Evolutionary conservation across 2,329 filamentous ascomycete genomes (phyloP).

Genomic region (Xylaria sp.): DNA sequence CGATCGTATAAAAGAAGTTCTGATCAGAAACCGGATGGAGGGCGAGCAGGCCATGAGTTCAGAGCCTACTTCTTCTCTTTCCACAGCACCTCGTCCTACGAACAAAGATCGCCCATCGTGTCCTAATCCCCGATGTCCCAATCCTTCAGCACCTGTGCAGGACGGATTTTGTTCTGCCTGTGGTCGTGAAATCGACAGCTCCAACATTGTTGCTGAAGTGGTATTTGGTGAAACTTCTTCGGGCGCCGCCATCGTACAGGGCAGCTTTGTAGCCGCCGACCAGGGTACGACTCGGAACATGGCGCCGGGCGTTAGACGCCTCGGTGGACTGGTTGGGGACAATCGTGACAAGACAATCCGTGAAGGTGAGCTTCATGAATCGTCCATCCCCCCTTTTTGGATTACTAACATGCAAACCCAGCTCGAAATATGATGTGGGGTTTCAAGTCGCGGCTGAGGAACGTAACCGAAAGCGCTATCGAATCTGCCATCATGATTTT

Average conservation of each 20-base stretch:
- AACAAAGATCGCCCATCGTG: conserved; percentile 46
- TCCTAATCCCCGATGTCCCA: conserved; percentile 65
- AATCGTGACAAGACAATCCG: conserved; percentile 65
- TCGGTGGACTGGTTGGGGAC: conserved; percentile 60
- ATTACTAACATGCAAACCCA: conserved; percentile 19
- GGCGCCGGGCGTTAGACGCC: conserved; percentile 65
- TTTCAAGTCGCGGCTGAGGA: conserved; percentile 62
- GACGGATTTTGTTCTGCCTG: conserved; percentile 81
- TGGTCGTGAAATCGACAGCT: conserved; percentile 82
- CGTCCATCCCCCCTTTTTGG: background rate
- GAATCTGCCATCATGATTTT: conserved; percentile 75
- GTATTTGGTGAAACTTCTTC: conserved; percentile 86
- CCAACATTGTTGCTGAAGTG: conserved; percentile 90
- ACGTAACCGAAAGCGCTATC: conserved; percentile 65
- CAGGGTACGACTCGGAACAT: conserved; percentile 78
- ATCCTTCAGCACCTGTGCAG: conserved; percentile 59
- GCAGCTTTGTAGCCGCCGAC: conserved; percentile 84
- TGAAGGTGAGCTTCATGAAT: conserved; percentile 43
- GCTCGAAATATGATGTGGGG: conserved; percentile 65
- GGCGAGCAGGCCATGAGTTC: conserved; percentile 34
- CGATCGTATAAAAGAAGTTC: conserved; percentile 56
- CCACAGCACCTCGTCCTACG: conserved; percentile 26
- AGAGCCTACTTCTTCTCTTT: conserved; percentile 29
- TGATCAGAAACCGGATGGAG: conserved; percentile 38
- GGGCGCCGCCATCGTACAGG: conserved; percentile 88